Evolutionary conservation across 1,284 basidiomycete genomes (phyloP), one percentile per base, ranked within the genome.

Genomic region (Omphalotus olearius): DNA sequence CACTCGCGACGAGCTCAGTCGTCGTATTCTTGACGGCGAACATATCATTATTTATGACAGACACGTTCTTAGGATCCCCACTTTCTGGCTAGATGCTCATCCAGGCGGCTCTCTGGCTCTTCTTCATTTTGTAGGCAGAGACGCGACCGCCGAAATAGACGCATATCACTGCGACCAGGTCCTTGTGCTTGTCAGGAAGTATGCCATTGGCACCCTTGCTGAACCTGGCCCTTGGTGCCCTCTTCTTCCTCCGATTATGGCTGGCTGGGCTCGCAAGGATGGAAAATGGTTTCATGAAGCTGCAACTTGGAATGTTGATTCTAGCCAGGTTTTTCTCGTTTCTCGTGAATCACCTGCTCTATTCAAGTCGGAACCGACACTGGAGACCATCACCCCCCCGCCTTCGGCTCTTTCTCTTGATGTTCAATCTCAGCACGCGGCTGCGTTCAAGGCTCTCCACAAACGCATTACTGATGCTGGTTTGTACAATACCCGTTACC

Each of bases 91-190:
- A 17, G 68, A 79, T 3, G 73, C 78, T 2, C 97, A 99, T 66
- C 96, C 96, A 0, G 97, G 96, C 40, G 95, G 96, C 50, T 71
- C 83, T 11, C 85, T 98, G 45, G 82, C 94, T 16, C 85, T 99
- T 56, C 83, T 97, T 25, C 97, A 99, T 71, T 98, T 96, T 64
- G 86, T 98, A 28, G 97, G 97, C 2, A 82, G 96, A 47, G 95
- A 99, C 66, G 96, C 94, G 0, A 83, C 88, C 2, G 91, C 97
- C 72, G 96, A 99, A 68, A 90, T 98, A 43, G 83, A 93, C 57
- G 96, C 93, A 10, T 98, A 93, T 70, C 96, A 99, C 66, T 76
- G 78, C 1, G 79, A 83, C 30, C 69, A 76, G 47, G 88, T 93
- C 39, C 71, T 83, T 49, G 70, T 72, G 20, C 72, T 79, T 43